Evolutionary conservation across 2,329 filamentous ascomycete genomes (phyloP).

Genomic region (Periconia sp.): DNA sequence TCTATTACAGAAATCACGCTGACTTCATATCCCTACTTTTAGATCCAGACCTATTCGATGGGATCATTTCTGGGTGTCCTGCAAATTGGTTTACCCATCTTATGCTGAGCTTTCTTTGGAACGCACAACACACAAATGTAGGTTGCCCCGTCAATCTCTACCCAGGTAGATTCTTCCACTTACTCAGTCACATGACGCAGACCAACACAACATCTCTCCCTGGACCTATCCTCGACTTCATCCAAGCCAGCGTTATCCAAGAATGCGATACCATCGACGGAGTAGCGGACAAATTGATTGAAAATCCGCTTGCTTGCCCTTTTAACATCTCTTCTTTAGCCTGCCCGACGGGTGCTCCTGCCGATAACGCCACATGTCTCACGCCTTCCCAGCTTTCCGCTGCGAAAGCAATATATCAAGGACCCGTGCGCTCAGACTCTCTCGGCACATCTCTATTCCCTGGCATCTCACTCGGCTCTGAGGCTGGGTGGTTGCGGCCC

Average conservation of each 20-base stretch:
- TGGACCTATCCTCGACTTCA: conserved; percentile 5
- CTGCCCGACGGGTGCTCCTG: not conserved
- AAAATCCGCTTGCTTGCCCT: conserved; percentile 5
- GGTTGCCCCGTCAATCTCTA: not conserved
- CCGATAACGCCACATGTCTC: conserved; percentile 2
- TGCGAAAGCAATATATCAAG: conserved; percentile 3
- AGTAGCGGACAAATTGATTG: conserved; percentile 4
- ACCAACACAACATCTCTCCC: conserved; percentile 3
- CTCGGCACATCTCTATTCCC: conserved; percentile 1
- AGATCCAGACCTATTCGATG: conserved; percentile 20
- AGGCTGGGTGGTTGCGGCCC: conserved; percentile 2
- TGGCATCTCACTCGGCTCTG: conserved; percentile 3
- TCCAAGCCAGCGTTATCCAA: conserved; percentile 2
- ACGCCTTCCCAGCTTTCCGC: conserved; percentile 4
- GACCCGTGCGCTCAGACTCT: conserved; percentile 4
- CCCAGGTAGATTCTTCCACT: not conserved
- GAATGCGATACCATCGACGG: conserved; percentile 8
- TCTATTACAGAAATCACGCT: too few species aligned
- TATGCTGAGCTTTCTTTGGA: conserved; percentile 17
- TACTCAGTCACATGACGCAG: conserved; percentile 1
- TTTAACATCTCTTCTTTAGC: conserved; percentile 7
- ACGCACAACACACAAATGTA: conserved; percentile 11
- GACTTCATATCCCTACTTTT: too few species aligned
- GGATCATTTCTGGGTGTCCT: conserved; percentile 17
- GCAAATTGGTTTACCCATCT: conserved; percentile 19